Evolutionary conservation across 345 rosid species (phyloP).

Genomic region (Microcos paniculata): DNA sequence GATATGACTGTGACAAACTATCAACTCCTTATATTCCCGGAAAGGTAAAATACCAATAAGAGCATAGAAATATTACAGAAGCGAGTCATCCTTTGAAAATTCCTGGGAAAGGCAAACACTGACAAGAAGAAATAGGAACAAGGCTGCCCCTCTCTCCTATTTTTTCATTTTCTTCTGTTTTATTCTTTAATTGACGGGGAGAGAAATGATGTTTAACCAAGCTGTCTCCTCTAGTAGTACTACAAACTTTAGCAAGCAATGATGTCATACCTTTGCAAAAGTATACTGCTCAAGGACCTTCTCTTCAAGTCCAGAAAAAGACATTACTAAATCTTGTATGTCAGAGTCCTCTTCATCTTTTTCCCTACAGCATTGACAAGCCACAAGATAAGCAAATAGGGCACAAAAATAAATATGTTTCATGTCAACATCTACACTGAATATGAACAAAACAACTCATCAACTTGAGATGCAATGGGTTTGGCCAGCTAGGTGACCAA

Average conservation of each 20-base stretch:
- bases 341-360: constrained; percentile 69
- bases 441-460: not conserved
- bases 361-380: constrained; percentile 44
- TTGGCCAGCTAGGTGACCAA: constrained; percentile 1
- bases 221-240: too few species aligned
- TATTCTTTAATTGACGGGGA: not conserved
- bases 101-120: not conserved
- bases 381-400: constrained; percentile 19
- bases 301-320: constrained; percentile 81
- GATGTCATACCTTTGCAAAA: constrained; percentile 76
- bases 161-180: not conserved
- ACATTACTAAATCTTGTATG: constrained; percentile 71
- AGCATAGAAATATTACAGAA: not conserved
- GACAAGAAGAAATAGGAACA: not conserved
- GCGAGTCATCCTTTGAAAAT: not conserved
- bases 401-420: not conserved
- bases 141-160: not conserved
- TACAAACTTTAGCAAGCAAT: not conserved
- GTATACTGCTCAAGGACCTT: constrained; percentile 89
- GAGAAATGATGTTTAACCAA: too few species aligned
- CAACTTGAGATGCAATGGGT: not conserved
- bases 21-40: not conserved
- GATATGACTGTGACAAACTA: not conserved
- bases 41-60: not conserved
- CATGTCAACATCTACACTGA: not conserved